Evolutionary conservation across 2,329 filamentous ascomycete species (phyloP).

Genomic region (Tolypocladium tundrense): DNA sequence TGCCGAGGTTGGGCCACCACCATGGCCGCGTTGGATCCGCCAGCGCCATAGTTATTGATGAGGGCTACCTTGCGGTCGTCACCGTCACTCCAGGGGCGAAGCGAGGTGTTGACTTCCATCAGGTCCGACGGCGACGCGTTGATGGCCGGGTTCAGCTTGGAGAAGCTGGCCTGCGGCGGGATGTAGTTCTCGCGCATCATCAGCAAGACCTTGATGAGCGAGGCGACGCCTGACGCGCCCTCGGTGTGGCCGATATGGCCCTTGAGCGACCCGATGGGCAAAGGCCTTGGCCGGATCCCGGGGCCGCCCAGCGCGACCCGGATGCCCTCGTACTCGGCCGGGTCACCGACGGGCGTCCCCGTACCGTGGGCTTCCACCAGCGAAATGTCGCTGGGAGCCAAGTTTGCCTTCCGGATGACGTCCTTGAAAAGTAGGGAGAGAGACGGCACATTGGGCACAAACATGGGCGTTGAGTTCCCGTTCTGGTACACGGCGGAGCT

Average conservation of each 20-base stretch:
- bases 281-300: too few relatives aligned
- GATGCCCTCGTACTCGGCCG: neutral
- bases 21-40: neutral
- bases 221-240: neutral
- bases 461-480: neutral
- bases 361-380: neutral
- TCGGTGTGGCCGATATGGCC: neutral
- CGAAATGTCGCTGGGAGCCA: neutral
- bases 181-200: neutral
- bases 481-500: neutral
- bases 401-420: neutral
- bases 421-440: neutral
- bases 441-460: neutral
- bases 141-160: neutral
- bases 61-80: neutral
- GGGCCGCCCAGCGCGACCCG: neutral
- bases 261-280: neutral
- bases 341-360: neutral
- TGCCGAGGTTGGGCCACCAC: neutral
- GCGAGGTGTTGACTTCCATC: too few relatives aligned
- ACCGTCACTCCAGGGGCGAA: too few relatives aligned
- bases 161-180: neutral
- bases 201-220: neutral
- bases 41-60: neutral
- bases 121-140: neutral